Conservation (phyloP, 116 monocot genomes). For the Iris pallida region DNA sequence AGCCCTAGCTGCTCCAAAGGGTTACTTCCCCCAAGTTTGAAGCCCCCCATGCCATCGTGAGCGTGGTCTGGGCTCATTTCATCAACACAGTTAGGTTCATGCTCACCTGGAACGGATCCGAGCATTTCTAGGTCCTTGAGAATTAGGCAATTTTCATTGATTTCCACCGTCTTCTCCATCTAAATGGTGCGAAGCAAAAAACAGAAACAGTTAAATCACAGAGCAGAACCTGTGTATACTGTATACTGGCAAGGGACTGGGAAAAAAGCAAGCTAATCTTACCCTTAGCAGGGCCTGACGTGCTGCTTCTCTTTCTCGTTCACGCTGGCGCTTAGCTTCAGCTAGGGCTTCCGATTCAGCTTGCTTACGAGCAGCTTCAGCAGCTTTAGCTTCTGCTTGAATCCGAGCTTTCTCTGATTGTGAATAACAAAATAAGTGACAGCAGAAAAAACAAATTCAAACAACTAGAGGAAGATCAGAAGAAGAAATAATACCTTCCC, state of each 20-base stretch:
- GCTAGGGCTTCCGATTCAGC: conserved; percentile 49
- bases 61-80: conserved; percentile 56
- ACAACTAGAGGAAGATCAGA: neutral
- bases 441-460: neutral
- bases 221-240: too few relatives aligned
- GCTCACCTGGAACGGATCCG: conserved; percentile 33
- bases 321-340: conserved; percentile 54
- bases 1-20: conserved; percentile 89
- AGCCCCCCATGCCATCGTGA: conserved; percentile 40
- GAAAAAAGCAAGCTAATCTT: neutral
- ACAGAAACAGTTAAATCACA: too few relatives aligned
- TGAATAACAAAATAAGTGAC: neutral
- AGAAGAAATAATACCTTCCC: conserved; percentile 34
- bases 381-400: conserved; percentile 72
- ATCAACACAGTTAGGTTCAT: conserved; percentile 30
- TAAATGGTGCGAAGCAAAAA: conserved; percentile 11
- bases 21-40: conserved; percentile 48
- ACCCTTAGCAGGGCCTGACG: conserved; percentile 71
- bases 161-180: conserved; percentile 88
- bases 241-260: too few relatives aligned
- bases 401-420: conserved; percentile 51
- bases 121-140: conserved; percentile 84
- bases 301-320: conserved; percentile 72
- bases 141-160: conserved; percentile 54
- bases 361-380: conserved; percentile 40